These are phyloP conservation scores for Phycomyces blakesleeanus DNA, from an alignment of 192 early-diverging fungal species.

Conservation along the genomic window DNA sequence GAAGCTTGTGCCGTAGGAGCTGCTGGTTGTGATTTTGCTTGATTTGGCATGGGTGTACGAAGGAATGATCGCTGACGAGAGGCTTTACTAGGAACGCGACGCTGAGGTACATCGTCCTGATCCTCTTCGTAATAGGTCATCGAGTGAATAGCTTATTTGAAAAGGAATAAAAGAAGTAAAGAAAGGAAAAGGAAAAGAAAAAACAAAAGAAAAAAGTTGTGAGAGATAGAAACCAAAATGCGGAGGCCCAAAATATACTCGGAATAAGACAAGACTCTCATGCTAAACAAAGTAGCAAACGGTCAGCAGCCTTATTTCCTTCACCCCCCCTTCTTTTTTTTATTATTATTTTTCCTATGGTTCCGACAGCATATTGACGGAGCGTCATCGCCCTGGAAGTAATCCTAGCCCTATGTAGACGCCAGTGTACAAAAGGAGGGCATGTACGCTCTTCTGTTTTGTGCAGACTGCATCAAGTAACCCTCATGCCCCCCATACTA, in stretches of 20 bases:
- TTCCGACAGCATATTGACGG: too few species aligned
- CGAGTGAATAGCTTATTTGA: background rate
- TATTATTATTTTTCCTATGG: background rate
- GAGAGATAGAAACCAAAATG: background rate
- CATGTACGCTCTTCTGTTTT: too few species aligned
- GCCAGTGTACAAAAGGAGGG: too few species aligned
- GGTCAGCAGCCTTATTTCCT: background rate
- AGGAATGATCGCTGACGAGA: background rate
- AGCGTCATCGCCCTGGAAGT: too few species aligned
- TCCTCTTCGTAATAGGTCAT: constrained; percentile 2
- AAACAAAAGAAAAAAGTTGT: background rate
- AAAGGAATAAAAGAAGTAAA: background rate
- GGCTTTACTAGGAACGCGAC: background rate
- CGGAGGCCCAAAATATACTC: constrained; percentile 2
- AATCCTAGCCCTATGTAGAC: too few species aligned
- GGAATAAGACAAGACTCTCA: background rate
- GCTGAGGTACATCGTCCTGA: background rate
- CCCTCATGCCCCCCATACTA: too few species aligned
- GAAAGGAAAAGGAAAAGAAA: background rate
- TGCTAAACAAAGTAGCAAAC: background rate
- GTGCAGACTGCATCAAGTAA: too few species aligned
- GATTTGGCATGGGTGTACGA: background rate
- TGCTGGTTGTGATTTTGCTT: background rate
- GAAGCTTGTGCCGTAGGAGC: background rate
- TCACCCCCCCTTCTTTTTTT: background rate